Conservation (phyloP, 2,329 filamentous ascomycete species). For the Talaromyces atroroseus region DNA sequence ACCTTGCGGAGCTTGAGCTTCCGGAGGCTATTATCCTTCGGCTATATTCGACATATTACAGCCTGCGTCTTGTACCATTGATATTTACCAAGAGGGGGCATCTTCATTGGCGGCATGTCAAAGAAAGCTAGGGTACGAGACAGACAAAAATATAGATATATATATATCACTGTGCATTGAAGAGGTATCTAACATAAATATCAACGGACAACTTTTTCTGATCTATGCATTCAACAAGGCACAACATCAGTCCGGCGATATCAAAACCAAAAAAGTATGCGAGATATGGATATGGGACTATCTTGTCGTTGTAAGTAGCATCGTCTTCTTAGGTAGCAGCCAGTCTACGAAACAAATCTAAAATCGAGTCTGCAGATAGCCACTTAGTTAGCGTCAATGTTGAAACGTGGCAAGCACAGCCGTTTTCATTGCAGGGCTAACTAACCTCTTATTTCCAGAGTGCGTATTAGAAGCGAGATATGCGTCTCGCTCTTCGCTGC, state of each 20-base stretch:
- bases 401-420: too few species aligned
- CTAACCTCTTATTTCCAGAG: conserved; percentile 40
- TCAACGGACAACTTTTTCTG: neutral
- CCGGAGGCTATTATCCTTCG: too few species aligned
- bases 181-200: neutral
- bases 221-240: neutral
- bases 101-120: too few species aligned
- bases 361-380: conserved; percentile 31
- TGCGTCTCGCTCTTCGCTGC: conserved; percentile 29
- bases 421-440: neutral
- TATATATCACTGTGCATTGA: neutral
- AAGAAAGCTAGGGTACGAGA: neutral
- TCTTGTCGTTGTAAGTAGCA: too few species aligned
- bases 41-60: too few species aligned
- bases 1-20: too few species aligned
- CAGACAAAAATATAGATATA: neutral
- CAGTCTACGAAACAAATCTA: conserved; percentile 23
- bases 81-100: too few species aligned
- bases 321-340: too few species aligned
- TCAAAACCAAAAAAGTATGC: neutral
- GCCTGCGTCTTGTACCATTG: too few species aligned
- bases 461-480: conserved; percentile 37
- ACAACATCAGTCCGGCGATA: neutral
- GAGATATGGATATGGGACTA: neutral
- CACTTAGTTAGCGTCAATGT: neutral